Evolutionary conservation across 352 stramenopile genomes (phyloP), one percentile per base, ranked within the genome.

Genomic region (Phytophthora pisi): DNA sequence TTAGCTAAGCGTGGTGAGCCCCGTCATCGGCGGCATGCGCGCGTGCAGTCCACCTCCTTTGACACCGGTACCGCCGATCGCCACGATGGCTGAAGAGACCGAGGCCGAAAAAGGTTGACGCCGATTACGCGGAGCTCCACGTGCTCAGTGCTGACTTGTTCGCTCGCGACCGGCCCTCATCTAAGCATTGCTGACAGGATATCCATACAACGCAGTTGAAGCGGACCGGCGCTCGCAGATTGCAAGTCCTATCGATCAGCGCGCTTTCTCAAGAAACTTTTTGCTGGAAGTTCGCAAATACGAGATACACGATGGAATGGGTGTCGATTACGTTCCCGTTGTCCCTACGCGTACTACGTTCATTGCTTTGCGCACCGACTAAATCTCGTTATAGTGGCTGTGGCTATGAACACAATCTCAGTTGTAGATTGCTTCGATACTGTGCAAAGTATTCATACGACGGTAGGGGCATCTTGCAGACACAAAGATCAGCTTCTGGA

Each of bases 11-110:
- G 31, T 6, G 10, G 5, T 3, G 1, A 47, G 34, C 28, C n/a
- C 66, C 66, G 66, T 74, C 61, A 74, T 74, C 66, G n/a, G 8
- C 55, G 30, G 61, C 50, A 67, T 74, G 66, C 66, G 61, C 51
- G 49, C 66, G 66, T 74, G 54, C 66, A 64, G 28, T 40, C 50
- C 51, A 71, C 59, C 46, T 31, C 11, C 26, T 61, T 58, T 20
- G 38, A 61, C 52, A 59, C 53, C 31, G 34, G 58, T 67, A 74
- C 66, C 54, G 46, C 60, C 42, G 57, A 54, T 55, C 43, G 51
- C 28, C 51, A 51, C 45, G 16, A 53, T 23, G 26, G 8, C 51
- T 61, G 40, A 53, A 36, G 47, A n/a, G 43, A 51, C 23, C 23
- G 26, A 55, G 20, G 18, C 24, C 38, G 20, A 10, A 24, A 20